A percentile compares a stretch with the other conserved stretches of the same genome.
phyloP scores from a whole-genome alignment of 2,329 filamentous ascomycete species.

The Neopestalotiopsis sp. region DNA sequence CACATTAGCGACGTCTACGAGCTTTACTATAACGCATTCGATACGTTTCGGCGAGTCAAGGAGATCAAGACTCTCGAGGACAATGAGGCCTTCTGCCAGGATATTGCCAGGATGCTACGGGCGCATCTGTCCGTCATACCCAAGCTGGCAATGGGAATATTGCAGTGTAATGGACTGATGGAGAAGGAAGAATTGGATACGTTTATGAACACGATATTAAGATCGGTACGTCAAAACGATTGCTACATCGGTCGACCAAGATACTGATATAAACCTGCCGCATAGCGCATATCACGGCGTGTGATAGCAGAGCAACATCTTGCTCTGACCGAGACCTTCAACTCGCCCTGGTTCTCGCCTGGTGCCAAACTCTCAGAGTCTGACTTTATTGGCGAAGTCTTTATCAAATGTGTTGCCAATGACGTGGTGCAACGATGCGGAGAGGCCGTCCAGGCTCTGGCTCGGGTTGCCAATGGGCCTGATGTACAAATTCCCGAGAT shows the following conservation, averaged over 20 bases:
- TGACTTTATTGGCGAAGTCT: conserved; percentile 95
- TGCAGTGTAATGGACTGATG: conserved; percentile 87
- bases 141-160: conserved; percentile 89
- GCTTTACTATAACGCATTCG: conserved; percentile 96
- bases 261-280: neutral
- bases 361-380: conserved; percentile 73
- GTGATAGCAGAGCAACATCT: conserved; percentile 98
- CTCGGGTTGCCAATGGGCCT: conserved; percentile 75
- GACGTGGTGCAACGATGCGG: conserved; percentile 88
- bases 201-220: conserved; percentile 93
- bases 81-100: conserved; percentile 84
- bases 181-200: conserved; percentile 81
- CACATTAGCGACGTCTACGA: conserved; percentile 96
- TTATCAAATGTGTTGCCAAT: conserved; percentile 88
- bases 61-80: conserved; percentile 87
- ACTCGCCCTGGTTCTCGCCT: conserved; percentile 87
- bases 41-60: conserved; percentile 81
- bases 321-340: conserved; percentile 91
- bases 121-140: conserved; percentile 95
- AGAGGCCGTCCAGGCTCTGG: conserved; percentile 74
- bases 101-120: conserved; percentile 78
- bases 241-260: neutral
- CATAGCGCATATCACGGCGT: conserved; percentile 85
- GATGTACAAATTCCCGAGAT: conserved; percentile 79
- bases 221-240: conserved; percentile 67